Evolutionary conservation across 176 grass and related monocot species (phyloP).

Genomic region (Aegilops sharonensis): DNA sequence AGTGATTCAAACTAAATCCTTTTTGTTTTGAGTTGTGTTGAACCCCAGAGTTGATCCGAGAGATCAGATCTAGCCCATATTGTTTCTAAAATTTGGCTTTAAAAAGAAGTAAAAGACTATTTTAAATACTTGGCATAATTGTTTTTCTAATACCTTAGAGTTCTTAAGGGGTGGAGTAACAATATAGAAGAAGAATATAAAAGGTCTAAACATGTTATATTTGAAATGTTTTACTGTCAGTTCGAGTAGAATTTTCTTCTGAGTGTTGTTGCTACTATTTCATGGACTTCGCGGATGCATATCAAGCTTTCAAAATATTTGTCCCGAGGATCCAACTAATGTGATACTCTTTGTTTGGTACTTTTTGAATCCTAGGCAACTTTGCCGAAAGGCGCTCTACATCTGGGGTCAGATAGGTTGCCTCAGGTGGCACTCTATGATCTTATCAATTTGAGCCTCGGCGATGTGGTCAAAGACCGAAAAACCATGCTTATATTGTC

Average conservation of each 20-base stretch:
- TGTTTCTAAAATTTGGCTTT: too few relatives aligned
- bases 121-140: background rate
- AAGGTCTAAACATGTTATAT: background rate
- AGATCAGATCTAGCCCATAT: too few relatives aligned
- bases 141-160: too few relatives aligned
- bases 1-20: too few relatives aligned
- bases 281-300: background rate
- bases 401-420: background rate
- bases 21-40: background rate
- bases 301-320: background rate
- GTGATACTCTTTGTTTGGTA: background rate
- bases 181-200: background rate
- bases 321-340: background rate
- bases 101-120: background rate
- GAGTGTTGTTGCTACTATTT: background rate
- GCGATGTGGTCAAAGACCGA: background rate
- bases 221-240: background rate
- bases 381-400: background rate
- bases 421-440: background rate
- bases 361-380: background rate
- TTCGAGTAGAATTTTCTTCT: background rate
- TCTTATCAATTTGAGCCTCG: background rate
- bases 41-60: too few relatives aligned
- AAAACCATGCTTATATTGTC: background rate
- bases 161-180: too few relatives aligned